These are phyloP conservation scores for Rubroshorea leprosula DNA, from an alignment of 345 rosid species.

Conservation along the genomic window DNA sequence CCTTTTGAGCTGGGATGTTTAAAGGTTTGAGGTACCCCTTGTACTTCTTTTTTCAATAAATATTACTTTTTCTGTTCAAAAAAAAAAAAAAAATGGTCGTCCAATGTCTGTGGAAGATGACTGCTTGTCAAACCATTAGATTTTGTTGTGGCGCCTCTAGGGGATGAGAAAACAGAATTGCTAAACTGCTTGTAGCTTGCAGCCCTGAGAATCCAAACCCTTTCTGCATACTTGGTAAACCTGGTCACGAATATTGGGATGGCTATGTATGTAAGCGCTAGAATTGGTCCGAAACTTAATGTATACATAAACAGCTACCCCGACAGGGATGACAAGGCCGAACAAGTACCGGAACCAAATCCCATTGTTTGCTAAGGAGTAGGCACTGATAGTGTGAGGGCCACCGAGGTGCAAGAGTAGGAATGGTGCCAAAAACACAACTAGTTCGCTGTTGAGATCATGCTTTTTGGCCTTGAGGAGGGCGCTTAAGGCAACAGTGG, in stretches of 20 bases:
- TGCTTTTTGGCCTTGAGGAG: constrained; percentile 7
- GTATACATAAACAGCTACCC: constrained; percentile 29
- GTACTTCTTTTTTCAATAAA: too few species aligned
- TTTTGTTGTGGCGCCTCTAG: too few species aligned
- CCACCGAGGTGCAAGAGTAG: constrained; percentile 31
- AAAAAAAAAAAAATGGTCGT: too few species aligned
- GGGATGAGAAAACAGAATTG: constrained; percentile 23
- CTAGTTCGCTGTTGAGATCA: background rate
- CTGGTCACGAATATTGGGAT: constrained; percentile 29
- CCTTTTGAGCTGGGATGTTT: too few species aligned
- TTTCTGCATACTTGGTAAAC: constrained; percentile 36
- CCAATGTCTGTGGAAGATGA: too few species aligned
- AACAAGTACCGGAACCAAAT: constrained; percentile 25
- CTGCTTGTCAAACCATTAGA: too few species aligned
- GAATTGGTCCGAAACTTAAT: constrained; percentile 14
- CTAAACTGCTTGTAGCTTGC: constrained; percentile 34
- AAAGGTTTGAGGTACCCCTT: too few species aligned
- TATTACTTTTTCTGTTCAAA: too few species aligned
- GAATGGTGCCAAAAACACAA: constrained; percentile 24
- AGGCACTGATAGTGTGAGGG: constrained; percentile 23
- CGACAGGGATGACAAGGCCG: constrained; percentile 12
- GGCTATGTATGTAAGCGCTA: constrained; percentile 10
- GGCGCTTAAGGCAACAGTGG: constrained; percentile 22
- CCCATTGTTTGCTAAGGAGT: constrained; percentile 35
- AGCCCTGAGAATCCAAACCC: constrained; percentile 31